Evolutionary conservation across 2,329 filamentous ascomycete genomes (phyloP), one percentile per base, ranked within the genome.

Genomic region (Fusarium subtropicale): DNA sequence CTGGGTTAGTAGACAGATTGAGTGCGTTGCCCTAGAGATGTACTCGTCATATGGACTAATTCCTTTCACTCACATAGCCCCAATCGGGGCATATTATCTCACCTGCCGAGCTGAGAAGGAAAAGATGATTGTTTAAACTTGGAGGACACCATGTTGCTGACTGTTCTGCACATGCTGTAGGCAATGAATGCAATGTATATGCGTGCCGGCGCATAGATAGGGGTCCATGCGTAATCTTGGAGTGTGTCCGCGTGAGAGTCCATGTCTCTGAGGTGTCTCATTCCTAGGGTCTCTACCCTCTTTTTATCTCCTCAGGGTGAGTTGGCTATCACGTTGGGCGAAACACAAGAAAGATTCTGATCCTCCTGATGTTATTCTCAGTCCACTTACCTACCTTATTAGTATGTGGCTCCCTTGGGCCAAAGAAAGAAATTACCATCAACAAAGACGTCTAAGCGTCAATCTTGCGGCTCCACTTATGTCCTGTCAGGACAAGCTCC

Each of bases 401-500:
- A 39, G 36, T 68, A 66, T 51, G 66, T 69, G 66, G 66, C 66
- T 50, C 22, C 47, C 26, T 52, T 52, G 52, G 66, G 52, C 59
- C 39, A 60, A 51, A 41, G 51, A 60, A 51, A 44, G 54, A 39
- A 33, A 70, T 33, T 64, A 53, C 45, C 64, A 38, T 45, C 46
- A 61, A 51, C 51, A 62, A 39, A 20, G 18, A 36, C 16, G n/a
- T 22, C 36, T 39, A 39, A 57, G 62, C 56, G 55, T 70, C 58
- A 58, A 70, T 61, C 46, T 47, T 48, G 39, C 34, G 45, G 48
- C 41, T 61, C 64, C 68, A 70, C 64, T 48, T 47, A 46, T 36
- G 41, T 62, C 31, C 33, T 50, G 46, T 39, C 48, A 52, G 16
- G 48, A 36, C 33, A 45, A 46, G 51, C 42, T 64, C 64, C 64